Evolutionary conservation across 1,284 basidiomycete genomes (phyloP).

Genomic region (Ganoderma resinaceum): DNA sequence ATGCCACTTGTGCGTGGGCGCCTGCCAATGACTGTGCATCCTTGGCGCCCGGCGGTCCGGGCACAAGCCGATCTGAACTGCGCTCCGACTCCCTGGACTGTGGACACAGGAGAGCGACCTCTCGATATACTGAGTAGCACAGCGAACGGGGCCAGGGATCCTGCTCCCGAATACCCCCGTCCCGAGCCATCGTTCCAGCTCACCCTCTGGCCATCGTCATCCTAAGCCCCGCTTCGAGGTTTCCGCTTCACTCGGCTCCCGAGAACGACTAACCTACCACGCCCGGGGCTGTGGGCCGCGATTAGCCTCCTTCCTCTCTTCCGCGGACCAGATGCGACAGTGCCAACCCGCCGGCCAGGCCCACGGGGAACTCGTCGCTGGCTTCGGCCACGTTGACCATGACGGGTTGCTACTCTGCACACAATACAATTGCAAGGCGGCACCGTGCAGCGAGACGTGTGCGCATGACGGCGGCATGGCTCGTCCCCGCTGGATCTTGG

Average conservation of each 20-base stretch:
- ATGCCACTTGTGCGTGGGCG: slow-evolving; percentile 18
- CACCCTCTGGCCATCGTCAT: not conserved
- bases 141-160: not conserved
- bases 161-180: slow-evolving; percentile 10
- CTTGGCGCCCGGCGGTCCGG: slow-evolving; percentile 14
- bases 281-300: slow-evolving; percentile 11
- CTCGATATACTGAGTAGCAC: not conserved
- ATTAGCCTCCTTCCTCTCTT: slow-evolving; percentile 13
- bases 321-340: slow-evolving; percentile 10
- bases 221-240: not conserved
- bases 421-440: not conserved
- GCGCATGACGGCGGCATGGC: slow-evolving; percentile 3
- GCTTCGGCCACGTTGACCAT: slow-evolving; percentile 5
- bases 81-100: not conserved
- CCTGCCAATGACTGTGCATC: slow-evolving; percentile 14
- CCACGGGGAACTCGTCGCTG: not conserved
- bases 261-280: slow-evolving; percentile 12
- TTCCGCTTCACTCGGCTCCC: slow-evolving; percentile 4
- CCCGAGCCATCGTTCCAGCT: slow-evolving; percentile 20
- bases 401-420: slow-evolving; percentile 8
- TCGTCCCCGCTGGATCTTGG: not conserved
- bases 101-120: not conserved
- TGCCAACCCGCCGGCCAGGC: not conserved
- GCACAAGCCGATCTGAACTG: not conserved
- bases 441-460: slow-evolving; percentile 4